Base-by-base conservation (phyloP, 2,329 filamentous ascomycete species). In the Pyrenophora tritici-repentis region DNA sequence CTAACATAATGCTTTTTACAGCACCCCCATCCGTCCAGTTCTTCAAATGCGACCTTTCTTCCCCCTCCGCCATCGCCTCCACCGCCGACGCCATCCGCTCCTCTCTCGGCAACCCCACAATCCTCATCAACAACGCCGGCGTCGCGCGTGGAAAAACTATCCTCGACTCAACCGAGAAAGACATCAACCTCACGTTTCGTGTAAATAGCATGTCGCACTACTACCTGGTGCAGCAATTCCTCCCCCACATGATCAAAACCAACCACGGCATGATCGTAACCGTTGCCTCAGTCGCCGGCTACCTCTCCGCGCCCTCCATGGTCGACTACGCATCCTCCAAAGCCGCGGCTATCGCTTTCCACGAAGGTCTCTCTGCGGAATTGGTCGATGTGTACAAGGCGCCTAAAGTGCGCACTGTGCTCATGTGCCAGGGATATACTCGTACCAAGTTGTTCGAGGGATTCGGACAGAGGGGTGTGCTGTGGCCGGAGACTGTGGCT, bases 191-290 rank as follows among this genome's bases (percentile, higher is more conserved):
- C 62, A 88, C 86, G 43, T 89, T 90, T 69, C 84, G 86, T 52
- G 85, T 91, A 61, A 91, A 91, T 73, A 77, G 84, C 0, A 69
- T 90, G 26, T 78, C 85, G 2, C 87, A 87, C 73, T 89, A 84
- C 76, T 86, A 81, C 78, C 79, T 85, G n/a, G 74, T 81, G 6
- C 82, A 84, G 65, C 81, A 86, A 50, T 90, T 90, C 72, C 75
- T 91, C 1, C 88, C 88, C 0, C 68, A 75, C 58, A 87, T 91
- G 80, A 72, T 87, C 43, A 66, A 73, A 6, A 67, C 66, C 10
- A 85, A 90, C 73, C 87, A 91, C 73, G 88, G 88, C 53, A 88
- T 88, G 79, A 71, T 91, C 34, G 86, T 90, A 17, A 90, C 86
- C 0, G 80, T 91, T 17, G 84, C 88, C 12, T 86, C 82, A 2